These are phyloP conservation scores for Brassica carinata DNA, from an alignment of 345 rosid genomes.

Conservation along the genomic window DNA sequence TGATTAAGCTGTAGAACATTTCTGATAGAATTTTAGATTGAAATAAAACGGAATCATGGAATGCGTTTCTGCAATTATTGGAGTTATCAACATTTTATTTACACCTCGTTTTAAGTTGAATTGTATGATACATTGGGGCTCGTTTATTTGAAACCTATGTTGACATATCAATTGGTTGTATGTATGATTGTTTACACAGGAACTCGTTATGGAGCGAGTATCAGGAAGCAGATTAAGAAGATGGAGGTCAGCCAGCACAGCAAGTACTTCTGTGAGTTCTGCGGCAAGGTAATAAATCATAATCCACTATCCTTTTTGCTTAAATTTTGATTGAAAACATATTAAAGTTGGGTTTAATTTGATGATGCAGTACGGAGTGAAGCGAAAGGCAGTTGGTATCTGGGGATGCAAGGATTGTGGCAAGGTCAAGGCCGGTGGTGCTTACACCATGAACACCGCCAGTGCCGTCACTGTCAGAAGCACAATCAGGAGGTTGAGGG, in stretches of 20 bases:
- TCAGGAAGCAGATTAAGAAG: constrained; percentile 82
- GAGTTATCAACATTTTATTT: too few relatives aligned
- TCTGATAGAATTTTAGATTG: neutral
- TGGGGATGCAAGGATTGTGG: constrained; percentile 99
- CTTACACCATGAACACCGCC: constrained; percentile 92
- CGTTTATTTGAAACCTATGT: too few relatives aligned
- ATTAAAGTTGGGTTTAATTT: too few relatives aligned
- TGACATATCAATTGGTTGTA: too few relatives aligned
- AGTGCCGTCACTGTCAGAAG: constrained; percentile 90
- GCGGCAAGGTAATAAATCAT: constrained; percentile 63
- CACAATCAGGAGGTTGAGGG: constrained; percentile 90
- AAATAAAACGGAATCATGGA: neutral
- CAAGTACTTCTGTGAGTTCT: constrained; percentile 83
- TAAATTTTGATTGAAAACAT: too few relatives aligned
- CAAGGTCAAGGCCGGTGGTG: constrained; percentile 93
- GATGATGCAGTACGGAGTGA: constrained; percentile 50
- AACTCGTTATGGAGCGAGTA: constrained; percentile 78
- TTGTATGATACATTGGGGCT: too few relatives aligned
- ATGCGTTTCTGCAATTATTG: too few relatives aligned
- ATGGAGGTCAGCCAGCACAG: constrained; percentile 83
- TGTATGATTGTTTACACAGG: too few relatives aligned
- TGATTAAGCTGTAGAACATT: neutral
- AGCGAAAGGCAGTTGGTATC: constrained; percentile 93
- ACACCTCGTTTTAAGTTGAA: too few relatives aligned
- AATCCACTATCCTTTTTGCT: neutral